Evolutionary conservation across 2,329 filamentous ascomycete genomes (phyloP).

Genomic region (Penicillium digitatum): DNA sequence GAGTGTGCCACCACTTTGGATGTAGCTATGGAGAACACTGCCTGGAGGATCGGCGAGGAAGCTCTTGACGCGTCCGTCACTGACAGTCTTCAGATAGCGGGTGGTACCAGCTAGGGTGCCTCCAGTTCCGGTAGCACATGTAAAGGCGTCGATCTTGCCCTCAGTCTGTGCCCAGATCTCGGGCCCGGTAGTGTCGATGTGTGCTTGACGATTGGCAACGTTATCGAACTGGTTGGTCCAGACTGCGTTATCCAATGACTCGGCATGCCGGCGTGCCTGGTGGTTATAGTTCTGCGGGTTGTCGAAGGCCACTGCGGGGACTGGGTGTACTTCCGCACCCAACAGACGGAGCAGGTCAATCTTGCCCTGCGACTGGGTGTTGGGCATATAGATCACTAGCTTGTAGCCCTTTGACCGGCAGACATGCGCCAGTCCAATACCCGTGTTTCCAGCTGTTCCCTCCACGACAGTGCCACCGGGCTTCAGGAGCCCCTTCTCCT

Average conservation of each 20-base stretch:
- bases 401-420: conserved; percentile 89
- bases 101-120: conserved; percentile 89
- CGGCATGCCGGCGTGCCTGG: conserved; percentile 87
- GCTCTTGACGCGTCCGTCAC: conserved; percentile 72
- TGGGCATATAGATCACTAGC: conserved; percentile 98
- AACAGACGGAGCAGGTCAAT: conserved; percentile 87
- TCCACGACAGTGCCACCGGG: conserved; percentile 93
- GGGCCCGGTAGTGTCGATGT: conserved; percentile 93
- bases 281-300: conserved; percentile 98
- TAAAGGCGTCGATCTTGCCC: conserved; percentile 87
- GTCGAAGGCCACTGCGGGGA: conserved; percentile 92
- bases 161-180: conserved; percentile 94
- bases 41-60: conserved; percentile 94
- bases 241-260: conserved; percentile 77
- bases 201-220: conserved; percentile 83
- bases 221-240: conserved; percentile 99
- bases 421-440: conserved; percentile 94
- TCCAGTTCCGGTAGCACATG: conserved; percentile 87
- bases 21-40: conserved; percentile 87
- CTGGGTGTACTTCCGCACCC: conserved; percentile 91
- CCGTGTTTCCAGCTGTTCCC: conserved; percentile 95
- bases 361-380: conserved; percentile 97
- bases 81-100: conserved; percentile 79
- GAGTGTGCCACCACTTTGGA: conserved; percentile 77
- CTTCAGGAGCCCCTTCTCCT: conserved; percentile 75